phyloP scores from a whole-genome alignment of 148 eudicot genomes.

The Rhododendron henanense region DNA sequence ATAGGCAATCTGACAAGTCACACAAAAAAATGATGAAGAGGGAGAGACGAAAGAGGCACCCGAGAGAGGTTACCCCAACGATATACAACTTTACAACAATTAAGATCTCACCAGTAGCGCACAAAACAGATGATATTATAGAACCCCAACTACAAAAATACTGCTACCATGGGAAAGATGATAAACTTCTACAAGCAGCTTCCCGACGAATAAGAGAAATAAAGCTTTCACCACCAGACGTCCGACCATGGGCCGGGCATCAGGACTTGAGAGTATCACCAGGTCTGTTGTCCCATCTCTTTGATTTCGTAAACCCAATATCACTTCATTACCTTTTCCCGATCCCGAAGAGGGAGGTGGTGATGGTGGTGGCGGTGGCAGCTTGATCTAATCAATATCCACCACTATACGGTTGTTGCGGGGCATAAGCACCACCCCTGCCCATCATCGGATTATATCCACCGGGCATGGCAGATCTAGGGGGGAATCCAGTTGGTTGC shows the following conservation, averaged over 20 bases:
- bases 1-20: conserved; percentile 6
- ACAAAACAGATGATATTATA: neutral
- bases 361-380: neutral
- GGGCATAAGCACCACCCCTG: conserved; percentile 58
- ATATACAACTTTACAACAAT: conserved; percentile 21
- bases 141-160: neutral
- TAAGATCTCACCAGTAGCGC: neutral
- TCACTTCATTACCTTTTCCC: neutral
- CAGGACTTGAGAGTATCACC: neutral
- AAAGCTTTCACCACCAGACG: neutral
- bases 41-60: conserved; percentile 20
- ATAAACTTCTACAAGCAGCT: conserved; percentile 16
- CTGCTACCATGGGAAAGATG: neutral
- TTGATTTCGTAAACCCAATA: neutral
- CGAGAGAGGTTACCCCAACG: conserved; percentile 29
- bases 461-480: conserved; percentile 49
- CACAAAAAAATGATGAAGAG: neutral
- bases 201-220: conserved; percentile 4
- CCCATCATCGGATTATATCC: conserved; percentile 83
- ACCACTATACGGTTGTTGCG: conserved; percentile 46
- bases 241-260: neutral
- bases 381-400: conserved; percentile 47
- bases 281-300: neutral
- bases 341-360: neutral
- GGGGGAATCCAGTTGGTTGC: conserved; percentile 55